Conservation (phyloP, 768 basidiomycete species). For the Collybia mongolica region DNA sequence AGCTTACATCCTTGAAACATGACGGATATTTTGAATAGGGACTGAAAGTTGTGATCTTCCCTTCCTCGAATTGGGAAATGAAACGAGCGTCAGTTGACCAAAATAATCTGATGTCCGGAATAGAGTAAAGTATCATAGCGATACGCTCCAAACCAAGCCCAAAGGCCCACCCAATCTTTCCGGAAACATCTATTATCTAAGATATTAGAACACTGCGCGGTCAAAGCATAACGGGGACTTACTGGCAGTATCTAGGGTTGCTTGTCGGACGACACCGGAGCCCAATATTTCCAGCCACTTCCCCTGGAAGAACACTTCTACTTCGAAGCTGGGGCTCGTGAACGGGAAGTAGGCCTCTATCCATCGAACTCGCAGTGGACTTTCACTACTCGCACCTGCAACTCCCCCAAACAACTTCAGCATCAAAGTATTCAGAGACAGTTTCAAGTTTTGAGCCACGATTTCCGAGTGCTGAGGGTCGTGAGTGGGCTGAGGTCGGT, state of each 20-base stretch:
- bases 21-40: constrained; percentile 92
- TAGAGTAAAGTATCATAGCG: constrained; percentile 95
- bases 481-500: constrained; percentile 81
- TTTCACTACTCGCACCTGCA: constrained; percentile 45
- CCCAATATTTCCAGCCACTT: constrained; percentile 98
- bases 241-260: constrained; percentile 87
- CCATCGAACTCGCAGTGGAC: constrained; percentile 90
- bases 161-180: constrained; percentile 97
- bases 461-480: constrained; percentile 71
- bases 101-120: constrained; percentile 97
- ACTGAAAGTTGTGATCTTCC: constrained; percentile 78
- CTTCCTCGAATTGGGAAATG: constrained; percentile 78
- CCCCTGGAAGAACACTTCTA: constrained; percentile 94
- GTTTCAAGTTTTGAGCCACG: constrained; percentile 83
- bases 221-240: constrained; percentile 26
- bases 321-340: constrained; percentile 96
- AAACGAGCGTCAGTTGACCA: constrained; percentile 93
- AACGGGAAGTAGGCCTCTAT: constrained; percentile 98
- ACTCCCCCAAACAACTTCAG: constrained; percentile 74
- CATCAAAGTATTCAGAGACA: constrained; percentile 85
- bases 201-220: constrained; percentile 20
- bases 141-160: constrained; percentile 96
- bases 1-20: constrained; percentile 93
- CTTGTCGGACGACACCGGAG: constrained; percentile 87
- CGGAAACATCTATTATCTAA: constrained; percentile 58